Conservation (phyloP, 805 yeast genomes). For the Blastobotrys mokoenaii region DNA sequence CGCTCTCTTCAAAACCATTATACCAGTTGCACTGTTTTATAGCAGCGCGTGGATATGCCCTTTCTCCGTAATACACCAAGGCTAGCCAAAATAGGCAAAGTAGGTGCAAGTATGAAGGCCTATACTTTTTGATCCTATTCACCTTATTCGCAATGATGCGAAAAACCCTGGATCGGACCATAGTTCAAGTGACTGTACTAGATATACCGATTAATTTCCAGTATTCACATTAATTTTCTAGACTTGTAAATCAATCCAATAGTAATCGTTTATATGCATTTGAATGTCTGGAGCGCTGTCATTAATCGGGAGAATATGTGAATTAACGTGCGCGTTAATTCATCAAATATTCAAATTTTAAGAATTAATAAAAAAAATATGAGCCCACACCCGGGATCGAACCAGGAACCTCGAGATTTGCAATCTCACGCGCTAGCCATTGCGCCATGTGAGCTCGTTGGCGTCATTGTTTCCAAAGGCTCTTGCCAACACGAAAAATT, state of each 20-base stretch:
- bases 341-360: neutral
- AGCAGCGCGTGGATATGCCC: conserved; percentile 39
- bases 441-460: conserved; percentile 68
- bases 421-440: conserved; percentile 98
- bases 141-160: neutral
- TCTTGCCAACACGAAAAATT: too few relatives aligned
- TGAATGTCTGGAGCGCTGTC: too few relatives aligned
- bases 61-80: conserved; percentile 45
- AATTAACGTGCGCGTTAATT: too few relatives aligned
- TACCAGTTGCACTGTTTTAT: conserved; percentile 52
- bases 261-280: too few relatives aligned
- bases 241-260: too few relatives aligned
- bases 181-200: too few relatives aligned
- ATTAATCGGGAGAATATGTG: too few relatives aligned
- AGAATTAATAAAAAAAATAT: conserved; percentile 25
- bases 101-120: conserved; percentile 10
- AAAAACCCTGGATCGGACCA: too few relatives aligned
- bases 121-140: neutral
- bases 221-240: too few relatives aligned
- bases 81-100: conserved; percentile 34
- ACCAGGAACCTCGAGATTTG: conserved; percentile 98
- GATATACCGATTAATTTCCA: too few relatives aligned
- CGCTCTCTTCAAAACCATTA: conserved; percentile 5
- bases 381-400: conserved; percentile 90
- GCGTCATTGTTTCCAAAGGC: too few relatives aligned